phyloP scores from a whole-genome alignment of 495 filamentous ascomycete genomes.

The Xylaria bambusicola region DNA sequence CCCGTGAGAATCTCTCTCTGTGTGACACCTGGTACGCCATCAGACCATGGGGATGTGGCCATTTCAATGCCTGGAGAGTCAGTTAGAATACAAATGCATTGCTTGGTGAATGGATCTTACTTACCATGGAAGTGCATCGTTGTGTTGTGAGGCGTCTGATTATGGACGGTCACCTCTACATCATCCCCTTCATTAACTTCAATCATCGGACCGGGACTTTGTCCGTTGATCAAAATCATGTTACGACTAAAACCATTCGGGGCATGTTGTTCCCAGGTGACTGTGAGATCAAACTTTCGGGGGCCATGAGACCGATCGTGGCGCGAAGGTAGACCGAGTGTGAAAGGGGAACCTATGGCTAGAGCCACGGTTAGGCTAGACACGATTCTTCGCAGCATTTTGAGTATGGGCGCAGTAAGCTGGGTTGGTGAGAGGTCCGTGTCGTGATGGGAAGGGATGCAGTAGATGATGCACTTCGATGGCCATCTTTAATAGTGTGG shows the following conservation, averaged over 20 bases:
- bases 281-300: slow-evolving; percentile 23
- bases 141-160: slow-evolving; percentile 48
- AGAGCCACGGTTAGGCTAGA: not conserved
- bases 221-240: slow-evolving; percentile 53
- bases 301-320: not conserved
- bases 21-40: not conserved
- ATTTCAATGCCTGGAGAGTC: not conserved
- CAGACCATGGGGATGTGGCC: not conserved
- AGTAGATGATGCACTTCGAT: too few species aligned
- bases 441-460: too few species aligned
- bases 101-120: slow-evolving; percentile 10
- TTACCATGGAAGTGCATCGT: slow-evolving; percentile 58
- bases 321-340: not conserved
- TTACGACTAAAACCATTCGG: slow-evolving; percentile 46
- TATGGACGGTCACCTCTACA: slow-evolving; percentile 51
- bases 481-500: too few species aligned
- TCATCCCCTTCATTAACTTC: slow-evolving; percentile 51
- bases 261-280: slow-evolving; percentile 42
- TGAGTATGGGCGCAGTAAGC: not conserved
- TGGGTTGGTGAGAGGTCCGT: too few species aligned
- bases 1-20: slow-evolving; percentile 43
- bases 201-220: slow-evolving; percentile 51
- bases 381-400: not conserved
- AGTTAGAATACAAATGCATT: slow-evolving; percentile 27
- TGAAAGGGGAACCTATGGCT: not conserved